These are phyloP conservation scores for Remersonia thermophila DNA, from an alignment of 2,329 filamentous ascomycete species.

Conservation along the genomic window DNA sequence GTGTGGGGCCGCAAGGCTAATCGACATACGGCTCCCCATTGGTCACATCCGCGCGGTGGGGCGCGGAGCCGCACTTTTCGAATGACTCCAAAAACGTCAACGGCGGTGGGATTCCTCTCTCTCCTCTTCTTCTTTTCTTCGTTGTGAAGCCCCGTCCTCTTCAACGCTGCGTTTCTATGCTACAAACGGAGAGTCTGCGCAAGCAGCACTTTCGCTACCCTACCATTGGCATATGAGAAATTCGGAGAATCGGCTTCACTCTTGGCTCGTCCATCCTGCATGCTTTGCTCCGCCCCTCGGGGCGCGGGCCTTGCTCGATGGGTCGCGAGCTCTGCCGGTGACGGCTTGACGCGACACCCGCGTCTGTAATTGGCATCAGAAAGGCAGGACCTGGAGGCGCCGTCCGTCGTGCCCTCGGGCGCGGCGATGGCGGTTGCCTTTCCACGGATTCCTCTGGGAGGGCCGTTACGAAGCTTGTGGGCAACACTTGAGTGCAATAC, in stretches of 20 bases:
- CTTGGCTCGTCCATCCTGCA: slow-evolving; percentile 10
- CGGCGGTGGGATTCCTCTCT: slow-evolving; percentile 21
- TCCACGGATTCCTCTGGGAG: slow-evolving; percentile 18
- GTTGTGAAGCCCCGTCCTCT: slow-evolving; percentile 52
- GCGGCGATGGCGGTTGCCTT: slow-evolving; percentile 8
- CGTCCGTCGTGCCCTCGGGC: slow-evolving; percentile 5
- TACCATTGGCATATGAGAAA: slow-evolving; percentile 65
- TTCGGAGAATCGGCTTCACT: slow-evolving; percentile 23
- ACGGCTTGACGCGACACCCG: slow-evolving; percentile 19
- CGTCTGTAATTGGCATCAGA: slow-evolving; percentile 25
- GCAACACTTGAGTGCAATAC: slow-evolving; percentile 23
- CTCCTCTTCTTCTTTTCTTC: slow-evolving; percentile 26
- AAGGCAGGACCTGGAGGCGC: slow-evolving; percentile 20
- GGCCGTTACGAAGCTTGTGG: slow-evolving; percentile 22
- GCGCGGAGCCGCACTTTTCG: slow-evolving; percentile 15
- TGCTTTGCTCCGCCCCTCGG: slow-evolving; percentile 8
- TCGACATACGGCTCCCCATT: slow-evolving; percentile 1
- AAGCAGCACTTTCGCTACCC: slow-evolving; percentile 24
- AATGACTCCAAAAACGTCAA: slow-evolving; percentile 11
- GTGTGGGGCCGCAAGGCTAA: no score
- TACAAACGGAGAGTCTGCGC: slow-evolving; percentile 51
- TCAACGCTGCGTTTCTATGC: slow-evolving; percentile 90
- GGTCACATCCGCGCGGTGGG: not conserved
- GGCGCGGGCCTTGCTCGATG: slow-evolving; percentile 9
- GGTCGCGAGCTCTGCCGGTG: slow-evolving; percentile 20